Evolutionary conservation across 371 early-diverging fungal genomes (phyloP).

Genomic region (Sporodiniella umbellata): DNA sequence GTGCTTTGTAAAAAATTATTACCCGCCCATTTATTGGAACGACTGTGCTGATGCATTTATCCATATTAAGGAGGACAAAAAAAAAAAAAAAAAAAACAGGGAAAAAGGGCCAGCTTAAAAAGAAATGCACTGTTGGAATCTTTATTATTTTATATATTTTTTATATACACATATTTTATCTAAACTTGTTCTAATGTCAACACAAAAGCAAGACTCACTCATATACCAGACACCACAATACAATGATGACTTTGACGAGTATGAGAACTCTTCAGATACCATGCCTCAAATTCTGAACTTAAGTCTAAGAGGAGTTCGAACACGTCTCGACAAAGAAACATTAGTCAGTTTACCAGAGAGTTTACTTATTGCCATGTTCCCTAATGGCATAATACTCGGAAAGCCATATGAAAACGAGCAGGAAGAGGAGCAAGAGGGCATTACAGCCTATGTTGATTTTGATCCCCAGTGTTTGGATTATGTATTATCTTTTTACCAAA

Average conservation of each 20-base stretch:
- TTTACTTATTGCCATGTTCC: conserved; percentile 74
- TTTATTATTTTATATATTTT: background rate
- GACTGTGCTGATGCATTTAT: no score
- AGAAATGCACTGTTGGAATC: background rate
- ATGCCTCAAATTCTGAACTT: conserved; percentile 61
- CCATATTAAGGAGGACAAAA: no score
- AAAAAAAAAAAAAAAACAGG: no score
- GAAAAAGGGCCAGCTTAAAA: no score
- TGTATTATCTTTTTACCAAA: conserved; percentile 49
- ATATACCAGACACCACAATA: conserved; percentile 28
- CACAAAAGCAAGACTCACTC: background rate
- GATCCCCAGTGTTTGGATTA: conserved; percentile 50
- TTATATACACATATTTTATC: background rate
- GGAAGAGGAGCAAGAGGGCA: conserved; percentile 33
- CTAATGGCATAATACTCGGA: conserved; percentile 64
- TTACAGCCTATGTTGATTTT: conserved; percentile 42
- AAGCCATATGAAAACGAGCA: conserved; percentile 36
- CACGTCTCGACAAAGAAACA: conserved; percentile 66
- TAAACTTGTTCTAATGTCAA: no score
- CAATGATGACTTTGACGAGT: conserved; percentile 32
- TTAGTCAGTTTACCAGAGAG: conserved; percentile 68
- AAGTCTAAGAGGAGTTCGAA: conserved; percentile 64
- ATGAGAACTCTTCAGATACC: conserved; percentile 24
- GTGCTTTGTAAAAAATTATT: no score
- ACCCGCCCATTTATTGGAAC: no score